Conservation (phyloP, 2,329 filamentous ascomycete species). For the Juglanconis sp. region DNA sequence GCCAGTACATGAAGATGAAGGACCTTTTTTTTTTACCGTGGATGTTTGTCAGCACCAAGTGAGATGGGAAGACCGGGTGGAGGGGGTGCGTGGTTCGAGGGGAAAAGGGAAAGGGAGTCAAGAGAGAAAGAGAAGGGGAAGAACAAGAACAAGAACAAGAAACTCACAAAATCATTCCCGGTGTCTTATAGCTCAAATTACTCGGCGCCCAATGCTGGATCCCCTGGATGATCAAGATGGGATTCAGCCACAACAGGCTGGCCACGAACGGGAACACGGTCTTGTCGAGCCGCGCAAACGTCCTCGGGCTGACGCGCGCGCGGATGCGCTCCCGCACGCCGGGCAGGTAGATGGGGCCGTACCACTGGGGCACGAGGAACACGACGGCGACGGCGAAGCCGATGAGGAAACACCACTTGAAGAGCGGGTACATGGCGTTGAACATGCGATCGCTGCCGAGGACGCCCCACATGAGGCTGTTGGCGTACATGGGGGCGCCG, state of each 20-base stretch:
- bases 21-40: constrained; percentile 13
- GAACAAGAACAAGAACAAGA: background rate
- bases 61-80: no score
- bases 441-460: constrained; percentile 37
- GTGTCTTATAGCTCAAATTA: constrained; percentile 41
- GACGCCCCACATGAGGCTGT: constrained; percentile 34
- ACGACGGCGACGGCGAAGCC: constrained; percentile 34
- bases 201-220: constrained; percentile 41
- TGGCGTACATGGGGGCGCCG: constrained; percentile 29
- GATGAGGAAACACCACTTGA: constrained; percentile 44
- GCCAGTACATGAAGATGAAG: constrained; percentile 42
- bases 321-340: constrained; percentile 31
- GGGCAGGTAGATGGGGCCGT: constrained; percentile 34
- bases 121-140: background rate
- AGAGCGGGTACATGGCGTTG: constrained; percentile 37
- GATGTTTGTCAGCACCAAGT: background rate
- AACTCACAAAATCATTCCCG: constrained; percentile 34
- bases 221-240: constrained; percentile 38
- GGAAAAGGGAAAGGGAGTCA: no score
- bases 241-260: constrained; percentile 39
- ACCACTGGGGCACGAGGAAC: constrained; percentile 32
- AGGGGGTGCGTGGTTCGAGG: background rate
- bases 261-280: constrained; percentile 36
- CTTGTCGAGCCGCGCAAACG: constrained; percentile 32
- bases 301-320: constrained; percentile 25